Percentiles rank a stretch among this genome's conserved stretches.
These are phyloP conservation scores for Alternaria gansuensis DNA, from an alignment of 2,329 filamentous ascomycete genomes.

Conservation along the genomic window DNA sequence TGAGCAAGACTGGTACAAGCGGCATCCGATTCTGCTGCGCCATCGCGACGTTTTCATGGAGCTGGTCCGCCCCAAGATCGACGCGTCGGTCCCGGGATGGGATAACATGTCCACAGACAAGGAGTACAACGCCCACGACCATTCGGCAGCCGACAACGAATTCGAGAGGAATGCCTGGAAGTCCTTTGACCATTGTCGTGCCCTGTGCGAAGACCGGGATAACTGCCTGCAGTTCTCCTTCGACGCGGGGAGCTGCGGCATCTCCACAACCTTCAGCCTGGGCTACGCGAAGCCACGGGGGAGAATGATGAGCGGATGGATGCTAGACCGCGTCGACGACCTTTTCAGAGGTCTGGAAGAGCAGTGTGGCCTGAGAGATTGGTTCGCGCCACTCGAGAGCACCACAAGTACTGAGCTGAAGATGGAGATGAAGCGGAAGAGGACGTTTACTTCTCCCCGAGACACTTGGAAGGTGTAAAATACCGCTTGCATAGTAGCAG, in stretches of 20 bases:
- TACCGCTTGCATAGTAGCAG: neutral
- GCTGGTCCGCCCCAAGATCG: constrained; percentile 45
- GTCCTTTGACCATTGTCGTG: constrained; percentile 47
- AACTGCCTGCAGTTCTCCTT: constrained; percentile 51
- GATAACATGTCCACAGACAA: constrained; percentile 51
- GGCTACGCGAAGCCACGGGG: constrained; percentile 45
- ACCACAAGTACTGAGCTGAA: constrained; percentile 26
- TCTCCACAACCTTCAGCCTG: constrained; percentile 42
- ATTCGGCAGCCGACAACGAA: constrained; percentile 30
- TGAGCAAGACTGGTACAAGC: constrained; percentile 52
- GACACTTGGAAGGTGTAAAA: neutral
- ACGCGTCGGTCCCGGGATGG: constrained; percentile 37
- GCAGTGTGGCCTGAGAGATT: constrained; percentile 46
- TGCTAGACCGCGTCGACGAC: constrained; percentile 49
- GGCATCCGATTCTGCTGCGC: constrained; percentile 47
- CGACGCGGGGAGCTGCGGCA: constrained; percentile 43
- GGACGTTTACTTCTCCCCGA: constrained; percentile 1
- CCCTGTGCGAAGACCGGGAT: constrained; percentile 45
- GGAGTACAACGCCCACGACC: constrained; percentile 50
- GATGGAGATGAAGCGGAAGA: constrained; percentile 31
- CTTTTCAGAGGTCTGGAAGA: constrained; percentile 45
- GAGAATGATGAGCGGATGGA: constrained; percentile 47
- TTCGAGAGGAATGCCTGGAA: constrained; percentile 49
- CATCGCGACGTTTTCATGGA: constrained; percentile 52
- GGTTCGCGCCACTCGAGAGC: constrained; percentile 43